Evolutionary conservation across 2,329 filamentous ascomycete genomes (phyloP), one percentile per base, ranked within the genome.

Genomic region (Fusarium mangiferae): DNA sequence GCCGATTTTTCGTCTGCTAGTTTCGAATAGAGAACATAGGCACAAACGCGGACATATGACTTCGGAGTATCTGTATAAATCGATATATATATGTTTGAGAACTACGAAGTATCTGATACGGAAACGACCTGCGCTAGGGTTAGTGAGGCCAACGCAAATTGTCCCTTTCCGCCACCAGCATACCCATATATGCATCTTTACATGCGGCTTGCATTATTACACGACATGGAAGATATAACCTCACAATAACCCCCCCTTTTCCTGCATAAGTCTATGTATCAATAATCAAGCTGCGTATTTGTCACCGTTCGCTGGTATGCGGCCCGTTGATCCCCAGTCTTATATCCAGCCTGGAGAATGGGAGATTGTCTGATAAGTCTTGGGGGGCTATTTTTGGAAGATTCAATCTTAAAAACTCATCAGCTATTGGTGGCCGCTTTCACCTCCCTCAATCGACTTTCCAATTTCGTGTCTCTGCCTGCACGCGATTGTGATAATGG

Each of bases 341-440:
- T 51, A 41, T 51, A 41, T 60, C 33, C 42, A 74, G 54, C 58
- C 62, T 72, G 55, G 65, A 38, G 18, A 59, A 59, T 54, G 66
- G 49, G 67, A 63, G 63, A 72, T 72, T 74, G 63, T 69, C 51
- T 62, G 67, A 74, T 68, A 28, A 68, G 41, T 55, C 59, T 60
- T 54, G 42, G 20, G 24, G 22, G 35, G 30, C 71, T 74, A 74
- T 74, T 74, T 74, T 74, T 74, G 71, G 72, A 57, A 57, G 55
- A 62, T 44, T 61, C 71, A 74, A 74, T 74, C 67, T 74, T 74
- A 74, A 74, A 74, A 58, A 44, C 67, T 56, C 45, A 55, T 36
- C 49, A 52, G 33, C 36, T 65, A 68, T 73, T 61, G 63, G 71
- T 38, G 56, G 46, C 33, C 41, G 57, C 36, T 46, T 49, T 62